Conservation (phyloP, 2,329 filamentous ascomycete genomes). For the Acrodontium crateriforme region DNA sequence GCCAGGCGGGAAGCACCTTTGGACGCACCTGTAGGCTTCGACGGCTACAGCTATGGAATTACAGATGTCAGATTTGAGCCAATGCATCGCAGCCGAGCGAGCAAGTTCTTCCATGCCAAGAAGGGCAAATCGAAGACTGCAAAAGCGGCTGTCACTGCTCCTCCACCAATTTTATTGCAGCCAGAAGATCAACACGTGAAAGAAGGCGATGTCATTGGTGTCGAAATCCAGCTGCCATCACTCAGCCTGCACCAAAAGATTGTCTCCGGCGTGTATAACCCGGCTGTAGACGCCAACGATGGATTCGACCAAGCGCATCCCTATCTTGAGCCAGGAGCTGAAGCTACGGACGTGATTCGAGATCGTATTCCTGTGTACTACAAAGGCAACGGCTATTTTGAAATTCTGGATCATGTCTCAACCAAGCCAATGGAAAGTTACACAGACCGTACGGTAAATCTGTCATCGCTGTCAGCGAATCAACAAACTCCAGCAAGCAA, state of each 20-base stretch:
- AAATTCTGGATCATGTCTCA: constrained; percentile 77
- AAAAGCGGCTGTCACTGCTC: constrained; percentile 39
- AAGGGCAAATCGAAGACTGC: constrained; percentile 24
- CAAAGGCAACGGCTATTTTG: constrained; percentile 87
- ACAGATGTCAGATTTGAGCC: constrained; percentile 84
- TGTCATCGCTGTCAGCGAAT: constrained; percentile 48
- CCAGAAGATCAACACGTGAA: constrained; percentile 54
- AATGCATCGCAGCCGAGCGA: constrained; percentile 85
- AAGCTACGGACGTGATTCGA: constrained; percentile 68
- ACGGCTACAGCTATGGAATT: constrained; percentile 87
- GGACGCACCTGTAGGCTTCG: constrained; percentile 73
- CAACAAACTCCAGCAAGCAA: constrained; percentile 27
- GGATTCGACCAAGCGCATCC: constrained; percentile 29
- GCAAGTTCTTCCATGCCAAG: constrained; percentile 52
- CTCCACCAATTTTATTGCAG: constrained; percentile 14
- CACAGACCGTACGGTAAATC: constrained; percentile 32
- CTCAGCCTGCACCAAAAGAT: constrained; percentile 78
- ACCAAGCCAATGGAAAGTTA: constrained; percentile 72
- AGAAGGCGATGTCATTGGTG: constrained; percentile 85
- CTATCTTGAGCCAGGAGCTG: constrained; percentile 24
- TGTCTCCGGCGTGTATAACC: constrained; percentile 76
- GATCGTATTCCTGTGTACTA: constrained; percentile 91
- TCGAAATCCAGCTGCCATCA: constrained; percentile 83
- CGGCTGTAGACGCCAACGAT: constrained; percentile 57
- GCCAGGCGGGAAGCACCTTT: constrained; percentile 66